These are phyloP conservation scores for Gaeumannomyces tritici DNA, from an alignment of 2,329 filamentous ascomycete genomes.

Conservation along the genomic window DNA sequence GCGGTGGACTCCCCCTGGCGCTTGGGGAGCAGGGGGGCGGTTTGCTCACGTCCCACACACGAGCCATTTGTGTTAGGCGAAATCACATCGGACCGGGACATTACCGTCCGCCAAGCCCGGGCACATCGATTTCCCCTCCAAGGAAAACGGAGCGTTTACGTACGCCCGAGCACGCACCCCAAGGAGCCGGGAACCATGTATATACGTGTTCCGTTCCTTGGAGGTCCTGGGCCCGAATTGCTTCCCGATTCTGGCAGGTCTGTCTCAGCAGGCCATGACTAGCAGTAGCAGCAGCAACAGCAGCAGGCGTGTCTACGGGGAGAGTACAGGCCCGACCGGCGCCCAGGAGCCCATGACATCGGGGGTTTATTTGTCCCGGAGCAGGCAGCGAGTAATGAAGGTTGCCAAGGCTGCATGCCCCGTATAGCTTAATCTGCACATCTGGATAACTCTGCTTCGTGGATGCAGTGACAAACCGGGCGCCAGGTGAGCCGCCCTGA, in stretches of 20 bases:
- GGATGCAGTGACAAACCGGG: background rate
- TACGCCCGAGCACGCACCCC: no score
- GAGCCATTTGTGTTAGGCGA: background rate
- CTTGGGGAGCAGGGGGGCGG: background rate
- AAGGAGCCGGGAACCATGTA: no score
- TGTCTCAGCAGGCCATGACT: background rate
- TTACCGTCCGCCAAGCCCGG: background rate
- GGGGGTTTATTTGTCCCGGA: background rate
- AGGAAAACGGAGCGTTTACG: background rate
- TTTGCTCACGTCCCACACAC: background rate
- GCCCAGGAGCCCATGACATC: background rate
- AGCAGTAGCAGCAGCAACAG: background rate
- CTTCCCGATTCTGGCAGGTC: background rate
- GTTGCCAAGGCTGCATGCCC: background rate
- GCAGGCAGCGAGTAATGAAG: background rate
- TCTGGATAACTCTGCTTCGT: background rate
- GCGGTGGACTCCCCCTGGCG: background rate
- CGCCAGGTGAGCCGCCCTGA: no score
- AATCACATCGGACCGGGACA: background rate
- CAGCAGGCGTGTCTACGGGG: no score
- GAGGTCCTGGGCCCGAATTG: background rate
- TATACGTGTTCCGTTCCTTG: background rate
- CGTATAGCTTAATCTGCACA: background rate
- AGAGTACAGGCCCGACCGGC: no score
- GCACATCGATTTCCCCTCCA: background rate